phyloP scores from a whole-genome alignment of 2,329 filamentous ascomycete species.

The Colletotrichum camelliae region DNA sequence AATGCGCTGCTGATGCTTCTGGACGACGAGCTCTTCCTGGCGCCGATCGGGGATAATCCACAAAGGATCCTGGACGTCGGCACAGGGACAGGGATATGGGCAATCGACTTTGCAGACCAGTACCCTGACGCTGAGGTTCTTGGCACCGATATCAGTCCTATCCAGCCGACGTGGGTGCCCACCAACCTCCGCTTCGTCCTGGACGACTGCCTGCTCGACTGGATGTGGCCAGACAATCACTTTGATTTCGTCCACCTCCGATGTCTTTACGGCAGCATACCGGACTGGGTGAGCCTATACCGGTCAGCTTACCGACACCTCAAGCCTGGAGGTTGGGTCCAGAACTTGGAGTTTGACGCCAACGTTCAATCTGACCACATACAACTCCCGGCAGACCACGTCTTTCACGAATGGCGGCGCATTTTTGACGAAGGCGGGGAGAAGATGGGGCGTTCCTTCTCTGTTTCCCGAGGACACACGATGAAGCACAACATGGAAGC shows the following conservation, averaged over 20 bases:
- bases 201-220: conserved; percentile 58
- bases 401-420: conserved; percentile 30
- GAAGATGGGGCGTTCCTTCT: conserved; percentile 27
- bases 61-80: conserved; percentile 36
- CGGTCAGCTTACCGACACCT: conserved; percentile 50
- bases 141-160: conserved; percentile 62
- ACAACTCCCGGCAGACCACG: conserved; percentile 22
- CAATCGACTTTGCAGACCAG: conserved; percentile 52
- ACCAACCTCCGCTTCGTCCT: conserved; percentile 64
- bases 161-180: conserved; percentile 61
- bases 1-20: conserved; percentile 30
- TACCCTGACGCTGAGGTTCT: conserved; percentile 48
- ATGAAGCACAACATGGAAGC: conserved; percentile 27
- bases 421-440: conserved; percentile 29
- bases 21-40: conserved; percentile 39
- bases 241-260: conserved; percentile 67
- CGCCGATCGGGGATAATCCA: conserved; percentile 37
- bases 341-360: conserved; percentile 28
- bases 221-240: conserved; percentile 49
- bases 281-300: conserved; percentile 58
- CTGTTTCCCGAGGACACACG: conserved; percentile 22
- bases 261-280: conserved; percentile 58
- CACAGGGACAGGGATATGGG: conserved; percentile 33
- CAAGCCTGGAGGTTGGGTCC: conserved; percentile 53
- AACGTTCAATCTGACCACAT: conserved; percentile 31